These are phyloP conservation scores for Hamigera avellanea DNA, from an alignment of 495 filamentous ascomycete species.

Conservation along the genomic window DNA sequence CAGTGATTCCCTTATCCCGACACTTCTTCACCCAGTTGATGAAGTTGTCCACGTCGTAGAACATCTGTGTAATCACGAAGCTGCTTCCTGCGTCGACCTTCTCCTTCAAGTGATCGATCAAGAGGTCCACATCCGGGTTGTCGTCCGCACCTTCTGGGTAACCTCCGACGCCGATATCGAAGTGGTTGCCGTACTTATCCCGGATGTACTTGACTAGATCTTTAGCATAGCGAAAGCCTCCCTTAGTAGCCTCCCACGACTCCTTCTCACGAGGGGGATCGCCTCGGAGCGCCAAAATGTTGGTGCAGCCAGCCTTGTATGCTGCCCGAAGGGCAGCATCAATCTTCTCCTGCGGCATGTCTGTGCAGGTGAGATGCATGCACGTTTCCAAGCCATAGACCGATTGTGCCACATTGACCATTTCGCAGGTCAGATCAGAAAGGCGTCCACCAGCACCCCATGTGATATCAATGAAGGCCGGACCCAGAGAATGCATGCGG, in stretches of 20 bases:
- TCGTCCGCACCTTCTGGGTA: conserved; percentile 97
- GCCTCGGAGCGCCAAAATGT: conserved; percentile 89
- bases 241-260: conserved; percentile 77
- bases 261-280: conserved; percentile 94
- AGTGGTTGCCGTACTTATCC: conserved; percentile 81
- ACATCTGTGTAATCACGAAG: conserved; percentile 98
- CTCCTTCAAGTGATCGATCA: conserved; percentile 92
- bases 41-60: conserved; percentile 95
- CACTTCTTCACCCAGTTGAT: conserved; percentile 79
- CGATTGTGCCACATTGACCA: conserved; percentile 95
- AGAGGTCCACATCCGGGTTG: conserved; percentile 66
- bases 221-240: conserved; percentile 82
- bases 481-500: conserved; percentile 90
- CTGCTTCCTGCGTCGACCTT: conserved; percentile 92
- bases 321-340: conserved; percentile 79
- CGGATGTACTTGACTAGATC: conserved; percentile 93
- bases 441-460: conserved; percentile 94
- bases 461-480: conserved; percentile 94
- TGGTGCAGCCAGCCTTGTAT: conserved; percentile 93
- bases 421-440: conserved; percentile 89
- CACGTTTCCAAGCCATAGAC: conserved; percentile 94
- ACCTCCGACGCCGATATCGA: conserved; percentile 94
- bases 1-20: conserved; percentile 68
- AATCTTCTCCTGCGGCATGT: conserved; percentile 87
- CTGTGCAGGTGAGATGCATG: conserved; percentile 98